Evolutionary conservation across 495 filamentous ascomycete genomes (phyloP).

Genomic region (Massariosphaeria phaeospora): DNA sequence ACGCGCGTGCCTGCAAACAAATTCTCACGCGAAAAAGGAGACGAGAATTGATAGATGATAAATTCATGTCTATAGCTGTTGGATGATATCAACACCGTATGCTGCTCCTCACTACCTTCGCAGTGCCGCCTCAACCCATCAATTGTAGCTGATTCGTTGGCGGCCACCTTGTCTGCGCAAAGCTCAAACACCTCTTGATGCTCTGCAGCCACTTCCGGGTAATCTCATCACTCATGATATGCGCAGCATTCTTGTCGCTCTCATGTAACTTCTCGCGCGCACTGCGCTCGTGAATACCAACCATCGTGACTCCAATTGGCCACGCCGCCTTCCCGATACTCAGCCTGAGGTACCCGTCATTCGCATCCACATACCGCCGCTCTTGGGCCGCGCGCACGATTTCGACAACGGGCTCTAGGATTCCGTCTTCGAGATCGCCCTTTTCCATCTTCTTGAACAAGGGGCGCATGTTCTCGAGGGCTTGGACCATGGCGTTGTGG

Average conservation of each 20-base stretch:
- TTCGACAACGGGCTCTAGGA: slow-evolving; percentile 83
- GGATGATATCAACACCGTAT: too few species aligned
- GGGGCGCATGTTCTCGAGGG: slow-evolving; percentile 78
- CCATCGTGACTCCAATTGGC: slow-evolving; percentile 99
- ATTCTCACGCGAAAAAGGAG: too few species aligned
- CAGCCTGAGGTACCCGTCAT: slow-evolving; percentile 85
- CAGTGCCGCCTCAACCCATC: slow-evolving; percentile 96
- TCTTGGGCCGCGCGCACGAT: slow-evolving; percentile 89
- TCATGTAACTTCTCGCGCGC: slow-evolving; percentile 93
- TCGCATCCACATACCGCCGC: slow-evolving; percentile 88
- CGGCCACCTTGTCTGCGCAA: slow-evolving; percentile 94
- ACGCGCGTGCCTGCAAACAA: neutral
- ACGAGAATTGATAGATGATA: too few species aligned
- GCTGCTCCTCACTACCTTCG: too few species aligned
- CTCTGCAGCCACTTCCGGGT: slow-evolving; percentile 95
- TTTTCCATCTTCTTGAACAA: slow-evolving; percentile 87
- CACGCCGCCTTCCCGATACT: slow-evolving; percentile 98
- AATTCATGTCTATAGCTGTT: too few species aligned
- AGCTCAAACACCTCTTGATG: slow-evolving; percentile 94
- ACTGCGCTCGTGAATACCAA: slow-evolving; percentile 95
- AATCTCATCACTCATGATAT: slow-evolving; percentile 94
- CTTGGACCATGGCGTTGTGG: slow-evolving; percentile 70
- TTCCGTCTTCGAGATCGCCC: slow-evolving; percentile 66
- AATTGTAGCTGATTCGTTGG: slow-evolving; percentile 88
- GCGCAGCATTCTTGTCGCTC: slow-evolving; percentile 71